Conservation (phyloP, 768 basidiomycete genomes). For the Auricularia heimuer region DNA sequence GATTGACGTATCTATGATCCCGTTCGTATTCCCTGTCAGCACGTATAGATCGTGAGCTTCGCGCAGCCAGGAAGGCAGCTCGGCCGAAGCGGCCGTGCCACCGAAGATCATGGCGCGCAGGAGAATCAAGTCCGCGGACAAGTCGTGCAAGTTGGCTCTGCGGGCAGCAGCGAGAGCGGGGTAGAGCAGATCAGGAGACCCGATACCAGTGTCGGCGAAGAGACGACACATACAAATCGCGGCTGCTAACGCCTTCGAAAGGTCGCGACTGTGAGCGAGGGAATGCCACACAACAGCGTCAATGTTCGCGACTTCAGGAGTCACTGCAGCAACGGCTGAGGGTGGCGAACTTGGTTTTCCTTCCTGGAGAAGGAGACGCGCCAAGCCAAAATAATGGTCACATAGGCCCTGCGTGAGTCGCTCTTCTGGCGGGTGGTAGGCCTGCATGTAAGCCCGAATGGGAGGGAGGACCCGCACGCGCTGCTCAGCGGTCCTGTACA, state of each 20-base stretch:
- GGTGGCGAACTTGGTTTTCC: neutral
- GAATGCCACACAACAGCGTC: neutral
- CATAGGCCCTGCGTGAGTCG: neutral
- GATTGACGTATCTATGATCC: neutral
- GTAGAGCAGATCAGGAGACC: neutral
- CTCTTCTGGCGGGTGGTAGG: conserved; percentile 10
- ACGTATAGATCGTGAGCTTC: neutral
- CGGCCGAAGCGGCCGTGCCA: neutral
- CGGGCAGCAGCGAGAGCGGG: neutral
- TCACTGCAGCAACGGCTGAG: neutral
- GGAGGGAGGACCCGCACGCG: conserved; percentile 15
- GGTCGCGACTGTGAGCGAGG: neutral
- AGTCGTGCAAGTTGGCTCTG: neutral
- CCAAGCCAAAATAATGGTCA: neutral
- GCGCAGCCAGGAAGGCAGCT: neutral
- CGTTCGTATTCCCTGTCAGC: neutral
- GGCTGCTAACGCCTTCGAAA: neutral
- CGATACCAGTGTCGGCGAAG: neutral
- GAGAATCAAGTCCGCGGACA: neutral
- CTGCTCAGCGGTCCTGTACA: conserved; percentile 12
- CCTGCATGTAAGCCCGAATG: conserved; percentile 15
- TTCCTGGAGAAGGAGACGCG: neutral
- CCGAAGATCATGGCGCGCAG: neutral
- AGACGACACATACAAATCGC: neutral
- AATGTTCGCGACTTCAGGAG: neutral